Evolutionary conservation across 2,329 filamentous ascomycete genomes (phyloP), one percentile per base, ranked within the genome.

Genomic region (Metarhizium humberi): DNA sequence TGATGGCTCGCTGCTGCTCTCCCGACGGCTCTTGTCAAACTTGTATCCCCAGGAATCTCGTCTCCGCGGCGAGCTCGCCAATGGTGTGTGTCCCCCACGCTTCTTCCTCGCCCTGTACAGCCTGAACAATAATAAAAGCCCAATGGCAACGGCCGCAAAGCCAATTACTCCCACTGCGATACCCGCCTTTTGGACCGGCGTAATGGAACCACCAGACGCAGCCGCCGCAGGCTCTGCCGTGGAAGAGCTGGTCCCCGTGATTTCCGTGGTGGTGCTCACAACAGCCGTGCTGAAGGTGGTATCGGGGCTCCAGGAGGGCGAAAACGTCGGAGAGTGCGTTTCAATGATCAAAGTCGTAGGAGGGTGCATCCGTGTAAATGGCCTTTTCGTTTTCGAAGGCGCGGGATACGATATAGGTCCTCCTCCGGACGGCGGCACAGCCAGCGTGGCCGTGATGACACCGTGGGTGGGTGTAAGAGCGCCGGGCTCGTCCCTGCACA

Each of bases 401-500:
- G 13, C 61, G 58, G 40, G 69, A 62, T 58, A 73, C 65, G 6
- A 63, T 16, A 69, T 54, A 25, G 64, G 66, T 13, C 59, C 59
- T 43, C 63, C 64, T 1, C 55, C 58, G 4, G 63, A 57, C 5
- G 68, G 62, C 3, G 66, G 67, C 49, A 68, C 59, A 43, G 79
- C 65, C 30, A 85, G 63, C 0, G 82, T 85, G 25, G 81, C 82
- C 32, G 79, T 79, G 52, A 86, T 76, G 25, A 77, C 78, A 20
- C 71, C 65, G 64, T 85, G 81, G 6, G 83, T 86, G 53, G 79
- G 79, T n/a, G 73, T 69, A 34, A 79, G 69, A 6, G 83, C 81
- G 51, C 69, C 69, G 3, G 68, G 62, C 56, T 81, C 67, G 4
- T 71, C 74, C 43, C 68, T 65, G 63, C 87, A 90, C 71, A 90